Evolutionary conservation across 108 stramenopile species (phyloP).

Genomic region (Cyclotella baltica): DNA sequence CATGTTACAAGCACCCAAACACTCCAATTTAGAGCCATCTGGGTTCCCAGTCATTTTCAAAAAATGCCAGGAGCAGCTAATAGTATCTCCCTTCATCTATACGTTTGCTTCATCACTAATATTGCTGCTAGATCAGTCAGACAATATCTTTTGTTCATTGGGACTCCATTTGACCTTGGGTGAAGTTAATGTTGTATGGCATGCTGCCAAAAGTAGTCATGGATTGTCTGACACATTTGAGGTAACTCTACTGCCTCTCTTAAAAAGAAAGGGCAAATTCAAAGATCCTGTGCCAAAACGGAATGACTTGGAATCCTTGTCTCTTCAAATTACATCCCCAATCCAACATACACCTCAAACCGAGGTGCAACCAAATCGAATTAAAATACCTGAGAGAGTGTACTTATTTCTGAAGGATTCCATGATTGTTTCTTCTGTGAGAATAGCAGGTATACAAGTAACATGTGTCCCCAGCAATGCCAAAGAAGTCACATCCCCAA

Average conservation of each 20-base stretch:
- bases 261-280: slow-evolving; percentile 27
- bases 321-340: slow-evolving; percentile 11
- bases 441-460: slow-evolving; percentile 54
- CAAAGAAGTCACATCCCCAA: slow-evolving; percentile 60
- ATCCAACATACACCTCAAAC: slow-evolving; percentile 12
- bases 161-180: slow-evolving; percentile 42
- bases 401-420: slow-evolving; percentile 38
- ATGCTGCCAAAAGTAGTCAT: slow-evolving; percentile 56
- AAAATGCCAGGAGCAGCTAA: slow-evolving; percentile 41
- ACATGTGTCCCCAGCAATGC: slow-evolving; percentile 74
- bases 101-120: not conserved
- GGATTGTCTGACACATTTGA: slow-evolving; percentile 62
- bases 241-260: slow-evolving; percentile 52
- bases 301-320: not conserved
- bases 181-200: slow-evolving; percentile 63
- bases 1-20: not conserved
- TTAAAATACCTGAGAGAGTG: not conserved
- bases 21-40: not conserved
- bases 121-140: not conserved
- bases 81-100: slow-evolving; percentile 59
- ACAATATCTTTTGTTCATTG: slow-evolving; percentile 1
- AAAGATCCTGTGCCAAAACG: not conserved
- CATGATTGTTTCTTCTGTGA: slow-evolving; percentile 43
- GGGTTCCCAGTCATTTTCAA: not conserved
- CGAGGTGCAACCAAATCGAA: slow-evolving; percentile 17